These are phyloP conservation scores for Nicotiana tomentosiformis DNA, from an alignment of 257 asterid genomes.

Conservation along the genomic window DNA sequence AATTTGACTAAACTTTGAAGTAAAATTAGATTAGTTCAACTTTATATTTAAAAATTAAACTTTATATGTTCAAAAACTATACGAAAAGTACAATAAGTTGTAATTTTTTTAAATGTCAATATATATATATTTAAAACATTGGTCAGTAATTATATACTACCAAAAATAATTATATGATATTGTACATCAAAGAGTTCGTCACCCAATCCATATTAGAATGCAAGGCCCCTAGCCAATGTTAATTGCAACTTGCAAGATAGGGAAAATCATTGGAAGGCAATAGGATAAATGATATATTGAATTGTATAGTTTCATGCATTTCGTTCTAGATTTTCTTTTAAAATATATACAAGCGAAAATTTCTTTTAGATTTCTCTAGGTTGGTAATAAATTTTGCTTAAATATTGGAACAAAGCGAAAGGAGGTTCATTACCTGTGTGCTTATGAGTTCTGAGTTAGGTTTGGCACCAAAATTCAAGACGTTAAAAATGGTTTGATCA, in stretches of 20 bases:
- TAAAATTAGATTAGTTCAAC: too few species aligned
- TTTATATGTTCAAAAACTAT: too few species aligned
- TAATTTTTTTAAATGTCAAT: too few species aligned
- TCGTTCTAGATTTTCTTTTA: not conserved
- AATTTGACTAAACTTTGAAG: too few species aligned
- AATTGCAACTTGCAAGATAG: not conserved
- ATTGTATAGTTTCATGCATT: not conserved
- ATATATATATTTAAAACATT: too few species aligned
- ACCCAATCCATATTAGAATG: not conserved
- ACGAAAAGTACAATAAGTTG: too few species aligned
- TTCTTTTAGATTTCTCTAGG: not conserved
- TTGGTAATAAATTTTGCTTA: not conserved
- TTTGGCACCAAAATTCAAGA: constrained; percentile 43
- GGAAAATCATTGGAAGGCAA: not conserved
- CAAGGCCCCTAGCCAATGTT: not conserved
- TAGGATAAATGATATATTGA: not conserved
- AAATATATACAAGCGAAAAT: not conserved
- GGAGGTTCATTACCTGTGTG: constrained; percentile 27
- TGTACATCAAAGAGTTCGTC: not conserved
- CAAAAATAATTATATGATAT: not conserved
- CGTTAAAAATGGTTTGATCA: constrained; percentile 29
- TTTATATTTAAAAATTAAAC: too few species aligned
- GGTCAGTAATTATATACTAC: too few species aligned
- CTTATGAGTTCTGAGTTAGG: constrained; percentile 29
- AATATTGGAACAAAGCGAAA: not conserved